Conservation (phyloP, 305 asterid species). For the Fraxinus platypoda region DNA sequence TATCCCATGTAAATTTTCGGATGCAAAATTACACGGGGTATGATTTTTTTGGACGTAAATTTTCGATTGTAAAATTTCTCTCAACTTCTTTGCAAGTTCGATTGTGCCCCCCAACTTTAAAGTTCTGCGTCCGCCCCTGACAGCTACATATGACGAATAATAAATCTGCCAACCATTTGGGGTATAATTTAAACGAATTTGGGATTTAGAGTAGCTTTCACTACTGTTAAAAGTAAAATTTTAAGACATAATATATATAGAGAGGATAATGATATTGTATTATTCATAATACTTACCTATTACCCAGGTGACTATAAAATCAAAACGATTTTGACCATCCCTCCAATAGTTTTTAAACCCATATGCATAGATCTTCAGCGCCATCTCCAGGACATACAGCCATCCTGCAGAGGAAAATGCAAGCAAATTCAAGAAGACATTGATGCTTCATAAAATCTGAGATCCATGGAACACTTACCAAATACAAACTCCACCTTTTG, state of each 20-base stretch:
- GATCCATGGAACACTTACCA: slow-evolving; percentile 53
- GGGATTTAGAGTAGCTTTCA: neutral
- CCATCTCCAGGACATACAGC: slow-evolving; percentile 91
- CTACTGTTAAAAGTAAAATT: neutral
- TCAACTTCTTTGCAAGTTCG: no score
- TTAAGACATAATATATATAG: neutral
- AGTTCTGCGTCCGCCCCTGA: no score
- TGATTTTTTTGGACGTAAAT: no score
- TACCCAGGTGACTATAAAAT: slow-evolving; percentile 88
- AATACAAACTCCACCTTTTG: slow-evolving; percentile 81
- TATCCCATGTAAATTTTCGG: no score
- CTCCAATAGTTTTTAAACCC: slow-evolving; percentile 94
- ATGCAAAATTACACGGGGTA: no score
- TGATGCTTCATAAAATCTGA: slow-evolving; percentile 4
- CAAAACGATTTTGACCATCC: slow-evolving; percentile 93
- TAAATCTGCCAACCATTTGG: neutral
- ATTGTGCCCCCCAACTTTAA: no score
- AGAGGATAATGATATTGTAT: neutral
- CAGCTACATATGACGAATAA: neutral
- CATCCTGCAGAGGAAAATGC: slow-evolving; percentile 66
- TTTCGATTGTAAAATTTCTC: no score
- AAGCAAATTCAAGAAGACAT: slow-evolving; percentile 13
- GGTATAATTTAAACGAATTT: neutral
- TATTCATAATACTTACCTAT: slow-evolving; percentile 57
- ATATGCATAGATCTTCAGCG: slow-evolving; percentile 70